Conservation (phyloP, 345 rosid genomes). For the Schrenkiella parvula region DNA sequence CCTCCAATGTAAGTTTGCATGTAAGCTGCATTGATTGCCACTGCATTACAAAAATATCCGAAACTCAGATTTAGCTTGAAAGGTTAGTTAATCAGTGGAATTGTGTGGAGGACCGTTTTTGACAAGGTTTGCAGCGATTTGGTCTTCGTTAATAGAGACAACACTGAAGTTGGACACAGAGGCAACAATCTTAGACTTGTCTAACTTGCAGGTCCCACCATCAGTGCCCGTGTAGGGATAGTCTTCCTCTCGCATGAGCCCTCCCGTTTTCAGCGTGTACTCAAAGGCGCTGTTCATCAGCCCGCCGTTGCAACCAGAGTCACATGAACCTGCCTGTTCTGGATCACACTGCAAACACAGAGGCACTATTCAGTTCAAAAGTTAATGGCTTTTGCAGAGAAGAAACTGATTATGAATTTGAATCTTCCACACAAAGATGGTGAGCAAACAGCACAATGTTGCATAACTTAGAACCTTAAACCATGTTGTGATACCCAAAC, state of each 20-base stretch:
- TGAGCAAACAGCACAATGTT: no score
- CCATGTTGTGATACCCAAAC: neutral
- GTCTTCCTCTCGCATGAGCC: slow-evolving; percentile 80
- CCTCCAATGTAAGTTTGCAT: slow-evolving; percentile 88
- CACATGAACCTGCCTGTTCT: slow-evolving; percentile 65
- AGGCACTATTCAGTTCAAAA: neutral
- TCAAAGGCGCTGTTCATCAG: slow-evolving; percentile 84
- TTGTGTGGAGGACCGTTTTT: slow-evolving; percentile 60
- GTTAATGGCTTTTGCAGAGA: no score
- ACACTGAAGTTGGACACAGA: slow-evolving; percentile 80
- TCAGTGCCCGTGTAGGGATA: slow-evolving; percentile 84
- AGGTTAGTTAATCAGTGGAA: neutral
- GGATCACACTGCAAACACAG: slow-evolving; percentile 70
- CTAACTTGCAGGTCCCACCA: slow-evolving; percentile 58
- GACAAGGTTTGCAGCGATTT: slow-evolving; percentile 86
- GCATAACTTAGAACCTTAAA: neutral
- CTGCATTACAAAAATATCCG: neutral
- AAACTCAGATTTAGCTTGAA: neutral
- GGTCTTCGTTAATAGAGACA: slow-evolving; percentile 72
- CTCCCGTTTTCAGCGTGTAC: slow-evolving; percentile 77
- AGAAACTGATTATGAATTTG: no score
- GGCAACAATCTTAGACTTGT: slow-evolving; percentile 70
- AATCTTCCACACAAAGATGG: no score
- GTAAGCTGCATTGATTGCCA: slow-evolving; percentile 80
- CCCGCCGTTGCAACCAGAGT: slow-evolving; percentile 88